Evolutionary conservation across 345 rosid genomes (phyloP).

Genomic region (Citrus sp.): DNA sequence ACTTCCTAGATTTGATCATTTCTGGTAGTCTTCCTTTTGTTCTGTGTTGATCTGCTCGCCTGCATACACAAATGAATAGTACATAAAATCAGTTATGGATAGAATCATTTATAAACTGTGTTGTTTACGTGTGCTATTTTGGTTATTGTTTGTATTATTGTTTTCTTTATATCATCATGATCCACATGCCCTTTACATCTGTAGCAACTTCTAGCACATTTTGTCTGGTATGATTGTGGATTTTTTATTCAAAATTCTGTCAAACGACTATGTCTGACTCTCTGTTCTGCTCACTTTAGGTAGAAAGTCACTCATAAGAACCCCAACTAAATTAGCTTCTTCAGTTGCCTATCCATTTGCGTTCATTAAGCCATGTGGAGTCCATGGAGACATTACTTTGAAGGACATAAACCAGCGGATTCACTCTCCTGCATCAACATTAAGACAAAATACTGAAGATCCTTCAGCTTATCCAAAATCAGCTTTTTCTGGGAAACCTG

Average conservation of each 20-base stretch:
- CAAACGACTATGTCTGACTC: not conserved
- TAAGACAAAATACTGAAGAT: conserved; percentile 53
- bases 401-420: conserved; percentile 95
- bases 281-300: conserved; percentile 38
- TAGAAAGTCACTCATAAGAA: conserved; percentile 56
- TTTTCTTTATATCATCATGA: not conserved
- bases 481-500: conserved; percentile 98
- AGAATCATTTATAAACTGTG: not conserved
- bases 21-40: not conserved
- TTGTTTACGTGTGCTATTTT: not conserved
- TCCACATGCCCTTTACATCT: not conserved
- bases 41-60: not conserved
- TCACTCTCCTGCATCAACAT: conserved; percentile 56
- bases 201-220: not conserved
- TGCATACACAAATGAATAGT: not conserved
- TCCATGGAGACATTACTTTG: conserved; percentile 84
- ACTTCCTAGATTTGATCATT: not conserved
- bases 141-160: not conserved
- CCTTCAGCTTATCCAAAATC: conserved; percentile 72
- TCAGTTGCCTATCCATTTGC: conserved; percentile 89
- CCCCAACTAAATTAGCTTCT: conserved; percentile 73
- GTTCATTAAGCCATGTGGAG: conserved; percentile 90
- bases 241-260: conserved; percentile 1
- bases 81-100: not conserved
- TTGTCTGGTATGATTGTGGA: not conserved